A percentile compares a stretch with the other conserved stretches of the same genome.
phyloP scores from a whole-genome alignment of 1,139 yeast species.

The Candida frijolesensis region DNA sequence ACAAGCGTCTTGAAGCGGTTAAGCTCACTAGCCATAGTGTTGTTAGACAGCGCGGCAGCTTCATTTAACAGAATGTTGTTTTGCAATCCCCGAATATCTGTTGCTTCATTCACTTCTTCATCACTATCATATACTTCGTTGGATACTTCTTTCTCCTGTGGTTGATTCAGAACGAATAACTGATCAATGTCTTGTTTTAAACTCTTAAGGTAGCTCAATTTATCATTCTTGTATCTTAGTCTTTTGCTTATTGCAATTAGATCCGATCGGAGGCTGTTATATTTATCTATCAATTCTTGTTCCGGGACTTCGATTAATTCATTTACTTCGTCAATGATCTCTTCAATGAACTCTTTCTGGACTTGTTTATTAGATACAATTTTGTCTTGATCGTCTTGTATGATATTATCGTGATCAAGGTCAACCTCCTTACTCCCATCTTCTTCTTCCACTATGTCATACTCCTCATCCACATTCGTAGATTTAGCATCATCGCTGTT shows the following conservation, averaged over 20 bases:
- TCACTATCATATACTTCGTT: constrained; percentile 21
- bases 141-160: background rate
- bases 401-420: constrained; percentile 11
- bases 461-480: constrained; percentile 8
- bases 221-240: constrained; percentile 29
- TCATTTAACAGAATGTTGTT: constrained; percentile 3
- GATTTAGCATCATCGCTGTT: constrained; percentile 8
- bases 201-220: constrained; percentile 27
- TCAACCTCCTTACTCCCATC: constrained; percentile 10
- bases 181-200: constrained; percentile 20
- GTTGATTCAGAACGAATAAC: constrained; percentile 11
- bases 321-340: constrained; percentile 20
- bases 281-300: constrained; percentile 21
- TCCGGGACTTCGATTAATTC: constrained; percentile 9
- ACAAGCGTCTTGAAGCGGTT: constrained; percentile 34
- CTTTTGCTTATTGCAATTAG: constrained; percentile 21
- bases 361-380: background rate
- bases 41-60: constrained; percentile 4
- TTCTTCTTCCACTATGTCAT: constrained; percentile 10
- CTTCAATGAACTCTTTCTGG: constrained; percentile 7
- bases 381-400: constrained; percentile 20
- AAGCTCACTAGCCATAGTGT: constrained; percentile 23
- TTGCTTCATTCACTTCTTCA: constrained; percentile 17
- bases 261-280: constrained; percentile 25
- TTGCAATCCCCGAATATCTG: background rate